Evolutionary conservation across 2,329 filamentous ascomycete genomes (phyloP), one percentile per base, ranked within the genome.

Genomic region (Dothidotthia symphoricarpi): DNA sequence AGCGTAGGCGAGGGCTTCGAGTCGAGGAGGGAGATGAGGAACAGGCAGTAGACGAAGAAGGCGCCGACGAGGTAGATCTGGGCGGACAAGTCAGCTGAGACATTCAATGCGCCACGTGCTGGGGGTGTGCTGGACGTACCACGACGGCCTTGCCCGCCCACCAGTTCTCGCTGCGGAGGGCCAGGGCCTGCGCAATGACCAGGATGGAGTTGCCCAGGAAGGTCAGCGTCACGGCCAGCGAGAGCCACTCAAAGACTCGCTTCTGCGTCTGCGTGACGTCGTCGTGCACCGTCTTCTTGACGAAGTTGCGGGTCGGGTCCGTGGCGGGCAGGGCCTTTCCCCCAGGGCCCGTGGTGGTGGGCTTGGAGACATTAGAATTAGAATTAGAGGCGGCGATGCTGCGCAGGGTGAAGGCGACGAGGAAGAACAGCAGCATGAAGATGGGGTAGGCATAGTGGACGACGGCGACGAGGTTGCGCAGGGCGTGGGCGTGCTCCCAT

Each of bases 1-100:
- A 82, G 73, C 33, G 84, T 90, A 0, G 93, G 93, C 10, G 86
- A 86, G 24, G 88, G 83, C 46, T 80, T 82, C 60, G 85, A 86
- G 66, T 96, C 90, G 57, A 95, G 76, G 40, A 97, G 78, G 19
- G 89, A 89, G 58, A 96, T 85, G 51, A 94, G 77, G 51, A 95
- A 78, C 52, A 95, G 83, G 33, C 86, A 77, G 71, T 94, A 93
- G 48, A 93, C 81, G 73, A 95, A 95, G 51, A 89, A 85, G 29
- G 87, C 85, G 37, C 85, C 88, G 39, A 88, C 79, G 47, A 94
- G 75, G 67, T 94, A 95, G 60, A 95, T 84, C 89, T 95, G 37
- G n/a, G 4, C 29, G 33, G 22, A 5, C 14, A 31, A 34, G 43
- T 44, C 16, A 55, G 45, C 31, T 36, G 9, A 9, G 16, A 45